Conservation (phyloP, 1,284 basidiomycete species). For the Cronartium ribicola region DNA sequence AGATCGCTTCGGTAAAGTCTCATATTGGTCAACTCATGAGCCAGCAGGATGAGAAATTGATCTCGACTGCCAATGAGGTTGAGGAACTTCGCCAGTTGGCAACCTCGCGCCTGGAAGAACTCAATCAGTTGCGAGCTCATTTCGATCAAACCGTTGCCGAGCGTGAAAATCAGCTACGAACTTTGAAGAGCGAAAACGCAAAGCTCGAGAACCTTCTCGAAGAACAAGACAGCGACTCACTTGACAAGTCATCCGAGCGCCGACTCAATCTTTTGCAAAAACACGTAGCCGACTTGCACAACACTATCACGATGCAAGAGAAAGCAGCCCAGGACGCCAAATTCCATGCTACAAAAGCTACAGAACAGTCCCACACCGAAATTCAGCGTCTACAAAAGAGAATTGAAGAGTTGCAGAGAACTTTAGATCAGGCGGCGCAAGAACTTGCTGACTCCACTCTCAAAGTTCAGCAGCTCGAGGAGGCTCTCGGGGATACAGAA, state of each 20-base stretch:
- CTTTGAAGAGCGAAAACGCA: constrained; percentile 14
- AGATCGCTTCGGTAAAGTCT: constrained; percentile 20
- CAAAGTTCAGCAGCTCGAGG: constrained; percentile 41
- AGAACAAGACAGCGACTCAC: constrained; percentile 13
- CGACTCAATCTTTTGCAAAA: constrained; percentile 21
- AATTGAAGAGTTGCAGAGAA: constrained; percentile 14
- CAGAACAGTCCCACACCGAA: constrained; percentile 8
- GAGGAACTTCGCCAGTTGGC: constrained; percentile 28
- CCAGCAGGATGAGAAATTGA: constrained; percentile 10
- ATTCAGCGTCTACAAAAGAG: constrained; percentile 6
- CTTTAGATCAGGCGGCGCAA: constrained; percentile 20
- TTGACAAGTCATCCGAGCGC: constrained; percentile 15
- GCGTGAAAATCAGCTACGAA: not conserved
- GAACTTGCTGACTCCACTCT: constrained; percentile 46
- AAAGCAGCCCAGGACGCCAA: constrained; percentile 23
- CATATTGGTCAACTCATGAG: constrained; percentile 1
- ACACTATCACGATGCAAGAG: constrained; percentile 19
- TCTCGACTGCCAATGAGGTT: not conserved
- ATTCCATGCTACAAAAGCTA: not conserved
- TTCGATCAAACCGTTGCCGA: not conserved
- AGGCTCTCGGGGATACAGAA: constrained; percentile 33
- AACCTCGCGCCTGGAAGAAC: constrained; percentile 4
- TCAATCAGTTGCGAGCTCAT: constrained; percentile 8
- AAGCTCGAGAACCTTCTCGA: constrained; percentile 17
- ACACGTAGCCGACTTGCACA: constrained; percentile 5